These are phyloP conservation scores for Beauveria brongniartii DNA, from an alignment of 2,329 filamentous ascomycete genomes.

Conservation along the genomic window DNA sequence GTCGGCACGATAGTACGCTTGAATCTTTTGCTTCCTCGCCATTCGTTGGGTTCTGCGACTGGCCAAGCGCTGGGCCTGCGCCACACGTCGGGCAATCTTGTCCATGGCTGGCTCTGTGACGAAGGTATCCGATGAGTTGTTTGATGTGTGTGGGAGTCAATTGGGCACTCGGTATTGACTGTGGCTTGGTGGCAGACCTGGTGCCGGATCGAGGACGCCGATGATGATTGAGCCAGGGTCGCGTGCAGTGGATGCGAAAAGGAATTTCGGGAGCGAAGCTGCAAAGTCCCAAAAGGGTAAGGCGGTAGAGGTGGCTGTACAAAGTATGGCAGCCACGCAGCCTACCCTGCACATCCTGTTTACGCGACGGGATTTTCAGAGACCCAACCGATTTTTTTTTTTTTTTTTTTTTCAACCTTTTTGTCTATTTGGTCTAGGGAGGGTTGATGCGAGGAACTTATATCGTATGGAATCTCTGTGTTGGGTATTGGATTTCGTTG, in stretches of 20 bases:
- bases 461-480: too few relatives aligned
- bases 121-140: not conserved
- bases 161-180: not conserved
- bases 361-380: not conserved
- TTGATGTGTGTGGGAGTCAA: not conserved
- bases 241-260: conserved; percentile 9
- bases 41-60: conserved; percentile 37
- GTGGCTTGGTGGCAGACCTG: not conserved
- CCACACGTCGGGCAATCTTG: conserved; percentile 59
- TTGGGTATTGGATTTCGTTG: too few relatives aligned
- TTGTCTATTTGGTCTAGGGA: too few relatives aligned
- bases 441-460: accelerated
- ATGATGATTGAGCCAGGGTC: not conserved
- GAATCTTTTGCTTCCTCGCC: conserved; percentile 23
- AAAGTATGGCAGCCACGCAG: not conserved
- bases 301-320: conserved; percentile 5
- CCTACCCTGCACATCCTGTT: not conserved
- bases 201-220: not conserved
- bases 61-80: conserved; percentile 58
- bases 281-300: conserved; percentile 10
- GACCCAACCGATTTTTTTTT: too few relatives aligned
- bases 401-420: too few relatives aligned
- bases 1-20: conserved; percentile 23
- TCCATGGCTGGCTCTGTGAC: conserved; percentile 49
- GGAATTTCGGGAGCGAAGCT: conserved; percentile 13